A percentile compares a stretch with the other conserved stretches of the same genome.
phyloP scores from a whole-genome alignment of 1,139 yeast species.

The Saccharomyces pastorianus region DNA sequence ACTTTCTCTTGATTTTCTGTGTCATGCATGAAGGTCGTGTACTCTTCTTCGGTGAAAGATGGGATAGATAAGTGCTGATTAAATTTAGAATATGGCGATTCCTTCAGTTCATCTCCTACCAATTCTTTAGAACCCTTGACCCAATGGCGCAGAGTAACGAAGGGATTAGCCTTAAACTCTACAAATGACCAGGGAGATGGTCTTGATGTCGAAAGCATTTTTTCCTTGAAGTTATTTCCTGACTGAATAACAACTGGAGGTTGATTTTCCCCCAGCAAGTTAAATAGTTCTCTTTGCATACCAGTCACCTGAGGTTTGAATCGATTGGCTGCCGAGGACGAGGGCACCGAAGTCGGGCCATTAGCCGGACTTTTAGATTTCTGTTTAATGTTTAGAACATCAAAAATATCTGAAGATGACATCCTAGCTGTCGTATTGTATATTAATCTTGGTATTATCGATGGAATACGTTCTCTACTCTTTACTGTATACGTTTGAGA shows the following conservation, averaged over 20 bases:
- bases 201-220: constrained; percentile 49
- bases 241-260: constrained; percentile 69
- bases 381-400: constrained; percentile 58
- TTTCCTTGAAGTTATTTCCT: constrained; percentile 54
- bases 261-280: constrained; percentile 81
- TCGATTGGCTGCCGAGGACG: constrained; percentile 15
- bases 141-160: constrained; percentile 71
- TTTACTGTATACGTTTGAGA: background rate
- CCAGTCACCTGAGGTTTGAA: constrained; percentile 51
- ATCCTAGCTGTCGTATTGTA: constrained; percentile 11
- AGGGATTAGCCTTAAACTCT: constrained; percentile 51
- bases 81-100: constrained; percentile 65
- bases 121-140: constrained; percentile 61
- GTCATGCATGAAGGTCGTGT: constrained; percentile 41
- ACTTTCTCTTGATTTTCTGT: constrained; percentile 9
- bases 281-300: constrained; percentile 84
- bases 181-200: constrained; percentile 79
- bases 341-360: constrained; percentile 17
- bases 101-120: constrained; percentile 35
- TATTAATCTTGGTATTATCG: background rate
- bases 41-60: constrained; percentile 59
- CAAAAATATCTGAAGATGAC: constrained; percentile 61
- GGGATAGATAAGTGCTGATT: constrained; percentile 68
- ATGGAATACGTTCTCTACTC: background rate
- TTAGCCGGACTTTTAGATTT: constrained; percentile 29